Base-by-base conservation (phyloP, 768 basidiomycete species). In the Naematelia aurantialba region DNA sequence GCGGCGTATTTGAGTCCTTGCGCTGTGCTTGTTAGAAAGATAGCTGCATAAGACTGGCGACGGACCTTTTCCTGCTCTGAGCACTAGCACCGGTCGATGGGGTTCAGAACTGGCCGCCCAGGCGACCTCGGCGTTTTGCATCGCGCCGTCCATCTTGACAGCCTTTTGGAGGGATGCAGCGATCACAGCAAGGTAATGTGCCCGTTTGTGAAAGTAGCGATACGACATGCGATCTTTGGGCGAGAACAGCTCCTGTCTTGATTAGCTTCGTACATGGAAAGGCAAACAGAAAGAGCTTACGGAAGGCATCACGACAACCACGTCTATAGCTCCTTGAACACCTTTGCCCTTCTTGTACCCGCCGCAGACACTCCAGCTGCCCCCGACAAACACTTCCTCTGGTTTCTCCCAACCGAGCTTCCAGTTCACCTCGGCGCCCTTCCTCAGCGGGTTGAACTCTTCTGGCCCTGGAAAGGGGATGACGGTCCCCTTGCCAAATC, bases 221-320 rank as follows among this genome's bases (percentile, higher is more conserved):
- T 85, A 83, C 71, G 92, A 87, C 58, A 91, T 80, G 64, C 91
- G 89, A 72, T 98, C 93, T 73, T 98, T 99, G 70, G 93, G 90
- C 79, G 94, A 90, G 70, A 98, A 93, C n/a, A 96, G 79, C 24
- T 62, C 42, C 79, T 80, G 61, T n/a, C 48, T n/a, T 52, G 29
- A 49, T 55, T 50, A 39, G 4, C 45, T 17, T 17, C 5, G 11
- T 13, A 17, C 47, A 3, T 48, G 14, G 29, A 24, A 75, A 88
- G 89, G 56, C 3, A 30, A 19, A 19, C 56, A 4, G 27, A 45
- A 21, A 5, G 58, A 19, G 80, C 85, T 66, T 69, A 89, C 90
- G 39, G 83, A 75, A 10, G 91, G 91, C 89, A 96, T 94, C 74
- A 91, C 86, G 13, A 94, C 80, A 1, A 86, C 87, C 34, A 96